Base-by-base conservation (phyloP, 164 flowering plant genomes). In the Vitis labrusca region DNA sequence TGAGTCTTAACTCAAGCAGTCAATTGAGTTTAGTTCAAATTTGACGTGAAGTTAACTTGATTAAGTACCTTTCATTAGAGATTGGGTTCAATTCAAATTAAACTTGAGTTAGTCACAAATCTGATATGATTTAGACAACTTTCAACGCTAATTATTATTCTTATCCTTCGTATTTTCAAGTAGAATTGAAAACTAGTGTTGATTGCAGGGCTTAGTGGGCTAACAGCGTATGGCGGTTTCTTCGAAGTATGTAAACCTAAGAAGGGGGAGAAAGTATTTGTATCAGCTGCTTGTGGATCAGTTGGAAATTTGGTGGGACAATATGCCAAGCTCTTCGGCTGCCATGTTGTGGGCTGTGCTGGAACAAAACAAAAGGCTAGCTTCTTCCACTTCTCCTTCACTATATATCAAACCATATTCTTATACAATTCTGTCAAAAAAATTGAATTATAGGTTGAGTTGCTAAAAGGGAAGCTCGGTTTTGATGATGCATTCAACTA, bases 401-500 rank as follows among this genome's bases (percentile, higher is more conserved):
- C 5, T 37, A 37, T 37, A 37, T 14, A 8, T 29, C 61, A 59
- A 59, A 19, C 30, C 8, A 5, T 59, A 10, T 13, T 10, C 17
- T 37, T 37, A 5, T 5, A 37, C 5, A 37, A 37, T 3, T 37
- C 5, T 11, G 6, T 59, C 57, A 37, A 14, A 8, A 8, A 9
- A 1, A 3, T 37, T 2, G 44, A 23, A 37, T 37, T 37, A 3
- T 59, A 91, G 97, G 97, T 89, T 17, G 77, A 79, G 51, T 10
- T 90, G 74, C 86, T 92, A 0, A 90, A 84, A 68, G 81, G 81
- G 8, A 80, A 86, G 78, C 87, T 90, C 58, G 95, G 95, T 49
- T 92, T 88, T 70, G 93, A 92, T 73, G 97, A 86, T 37, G 95
- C 92, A 30, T 90, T 92, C 84, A 92, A 90, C 74, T 92, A 92